A percentile compares a stretch with the other conserved stretches of the same genome.
Evolutionary conservation across 2,329 filamentous ascomycete genomes (phyloP).

Genomic region (Epichloe amarillans): DNA sequence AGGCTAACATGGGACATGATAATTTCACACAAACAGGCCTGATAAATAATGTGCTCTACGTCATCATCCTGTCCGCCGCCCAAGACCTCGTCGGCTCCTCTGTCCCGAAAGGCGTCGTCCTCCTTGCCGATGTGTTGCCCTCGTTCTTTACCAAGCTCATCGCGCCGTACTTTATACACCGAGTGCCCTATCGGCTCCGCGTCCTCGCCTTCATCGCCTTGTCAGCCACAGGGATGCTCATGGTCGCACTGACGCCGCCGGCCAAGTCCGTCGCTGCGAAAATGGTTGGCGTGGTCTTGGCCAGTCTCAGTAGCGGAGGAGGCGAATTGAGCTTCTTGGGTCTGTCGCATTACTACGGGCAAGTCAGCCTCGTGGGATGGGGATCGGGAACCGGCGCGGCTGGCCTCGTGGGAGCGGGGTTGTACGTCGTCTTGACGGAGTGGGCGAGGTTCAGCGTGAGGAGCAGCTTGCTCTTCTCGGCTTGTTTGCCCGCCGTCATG

Average conservation of each 20-base stretch:
- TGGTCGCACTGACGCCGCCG: slow-evolving; percentile 67
- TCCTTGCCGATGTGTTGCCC: slow-evolving; percentile 84
- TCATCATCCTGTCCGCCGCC: slow-evolving; percentile 88
- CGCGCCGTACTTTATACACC: slow-evolving; percentile 88
- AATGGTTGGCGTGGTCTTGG: slow-evolving; percentile 70
- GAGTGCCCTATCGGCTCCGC: slow-evolving; percentile 65
- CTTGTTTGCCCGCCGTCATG: slow-evolving; percentile 71
- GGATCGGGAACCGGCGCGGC: slow-evolving; percentile 84
- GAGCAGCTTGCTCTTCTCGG: slow-evolving; percentile 61
- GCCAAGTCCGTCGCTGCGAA: slow-evolving; percentile 56
- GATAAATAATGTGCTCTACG: slow-evolving; percentile 96
- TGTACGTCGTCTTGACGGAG: slow-evolving; percentile 78
- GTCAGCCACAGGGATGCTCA: slow-evolving; percentile 75
- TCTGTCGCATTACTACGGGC: slow-evolving; percentile 86
- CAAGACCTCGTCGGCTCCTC: slow-evolving; percentile 88
- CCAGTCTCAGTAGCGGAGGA: slow-evolving; percentile 71
- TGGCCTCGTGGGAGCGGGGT: slow-evolving; percentile 71
- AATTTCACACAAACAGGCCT: slow-evolving; percentile 16
- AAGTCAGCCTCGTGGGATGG: slow-evolving; percentile 79
- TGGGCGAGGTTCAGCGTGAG: slow-evolving; percentile 63
- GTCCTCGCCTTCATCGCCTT: slow-evolving; percentile 61
- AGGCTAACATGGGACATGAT: background rate
- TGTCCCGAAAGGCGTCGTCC: slow-evolving; percentile 81
- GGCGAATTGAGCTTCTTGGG: slow-evolving; percentile 87
- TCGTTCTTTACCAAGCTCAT: slow-evolving; percentile 79